Conservation (phyloP, 1,284 basidiomycete species). For the Malassezia arunalokei region DNA sequence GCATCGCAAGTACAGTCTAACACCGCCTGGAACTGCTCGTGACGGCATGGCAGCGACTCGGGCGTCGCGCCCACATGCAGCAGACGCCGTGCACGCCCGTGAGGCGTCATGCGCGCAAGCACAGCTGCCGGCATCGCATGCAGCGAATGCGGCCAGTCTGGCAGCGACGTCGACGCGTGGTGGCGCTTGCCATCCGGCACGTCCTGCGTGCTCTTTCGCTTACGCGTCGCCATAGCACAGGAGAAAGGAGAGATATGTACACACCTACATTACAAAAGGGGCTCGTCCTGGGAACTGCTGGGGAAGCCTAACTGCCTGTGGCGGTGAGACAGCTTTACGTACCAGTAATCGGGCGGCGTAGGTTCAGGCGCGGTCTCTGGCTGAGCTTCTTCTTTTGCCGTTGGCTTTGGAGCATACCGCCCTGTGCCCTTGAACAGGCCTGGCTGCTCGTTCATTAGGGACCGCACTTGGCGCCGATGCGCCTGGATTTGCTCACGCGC, state of each 20-base stretch:
- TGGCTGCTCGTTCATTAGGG: constrained; percentile 2
- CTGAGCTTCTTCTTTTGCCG: not conserved
- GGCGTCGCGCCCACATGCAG: constrained; percentile 88
- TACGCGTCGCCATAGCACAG: too few species aligned
- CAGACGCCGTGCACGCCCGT: constrained; percentile 48
- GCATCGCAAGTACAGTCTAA: constrained; percentile 68
- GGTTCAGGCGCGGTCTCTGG: not conserved
- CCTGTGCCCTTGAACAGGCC: constrained; percentile 5
- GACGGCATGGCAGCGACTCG: constrained; percentile 75
- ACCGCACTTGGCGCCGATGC: constrained; percentile 7
- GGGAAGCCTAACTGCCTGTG: constrained; percentile 10
- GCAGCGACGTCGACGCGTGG: constrained; percentile 20
- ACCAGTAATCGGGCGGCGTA: constrained; percentile 16
- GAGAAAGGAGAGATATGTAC: not conserved
- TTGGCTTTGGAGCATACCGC: not conserved
- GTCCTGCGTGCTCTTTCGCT: too few species aligned
- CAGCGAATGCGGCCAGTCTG: constrained; percentile 26
- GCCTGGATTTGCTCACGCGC: not conserved
- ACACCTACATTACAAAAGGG: constrained; percentile 3
- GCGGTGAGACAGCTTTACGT: not conserved
- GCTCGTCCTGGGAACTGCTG: constrained; percentile 1
- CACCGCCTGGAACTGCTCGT: constrained; percentile 71
- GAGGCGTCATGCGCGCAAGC: constrained; percentile 20
- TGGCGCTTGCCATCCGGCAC: not conserved
- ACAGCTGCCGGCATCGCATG: constrained; percentile 19